Conservation (phyloP, 2,329 filamentous ascomycete genomes). For the Stagonosporopsis chrysanthemi region DNA sequence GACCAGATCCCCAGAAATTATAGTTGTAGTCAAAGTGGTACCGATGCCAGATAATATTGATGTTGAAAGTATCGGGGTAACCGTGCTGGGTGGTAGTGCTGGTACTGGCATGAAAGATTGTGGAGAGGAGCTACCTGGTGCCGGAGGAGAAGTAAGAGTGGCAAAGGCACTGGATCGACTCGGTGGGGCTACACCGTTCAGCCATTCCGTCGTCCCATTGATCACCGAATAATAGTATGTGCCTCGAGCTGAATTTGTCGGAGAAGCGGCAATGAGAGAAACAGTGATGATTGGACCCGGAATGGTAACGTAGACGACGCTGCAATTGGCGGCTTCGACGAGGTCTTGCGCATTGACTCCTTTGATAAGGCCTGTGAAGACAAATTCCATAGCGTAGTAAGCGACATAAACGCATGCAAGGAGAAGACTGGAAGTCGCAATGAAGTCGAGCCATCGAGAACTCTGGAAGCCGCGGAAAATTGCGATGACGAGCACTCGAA, state of each 20-base stretch:
- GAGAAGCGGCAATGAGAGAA: constrained; percentile 36
- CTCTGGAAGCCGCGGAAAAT: constrained; percentile 20
- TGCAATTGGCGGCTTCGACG: constrained; percentile 37
- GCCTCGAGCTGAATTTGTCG: constrained; percentile 34
- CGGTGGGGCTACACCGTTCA: constrained; percentile 40
- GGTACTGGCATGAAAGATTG: not conserved
- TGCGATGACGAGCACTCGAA: constrained; percentile 11
- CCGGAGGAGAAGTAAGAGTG: constrained; percentile 12
- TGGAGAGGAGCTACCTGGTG: constrained; percentile 11
- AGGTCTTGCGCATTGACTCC: constrained; percentile 34
- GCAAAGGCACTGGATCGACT: constrained; percentile 24
- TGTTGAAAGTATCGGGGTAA: not conserved
- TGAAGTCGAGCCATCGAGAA: constrained; percentile 23
- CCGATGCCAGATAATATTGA: not conserved
- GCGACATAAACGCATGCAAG: constrained; percentile 18
- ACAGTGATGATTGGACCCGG: constrained; percentile 44
- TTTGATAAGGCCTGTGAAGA: constrained; percentile 28
- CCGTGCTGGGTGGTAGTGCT: not conserved
- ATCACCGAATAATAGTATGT: constrained; percentile 47
- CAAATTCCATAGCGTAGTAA: constrained; percentile 32
- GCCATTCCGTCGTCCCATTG: constrained; percentile 44
- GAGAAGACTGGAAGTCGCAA: constrained; percentile 23
- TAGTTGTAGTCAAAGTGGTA: not conserved
- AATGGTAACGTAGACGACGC: constrained; percentile 44
- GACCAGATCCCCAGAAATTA: not conserved